A percentile compares a stretch with the other conserved stretches of the same genome.
phyloP scores from a whole-genome alignment of 306 rosid genomes.

The Hippophae tibetana region DNA sequence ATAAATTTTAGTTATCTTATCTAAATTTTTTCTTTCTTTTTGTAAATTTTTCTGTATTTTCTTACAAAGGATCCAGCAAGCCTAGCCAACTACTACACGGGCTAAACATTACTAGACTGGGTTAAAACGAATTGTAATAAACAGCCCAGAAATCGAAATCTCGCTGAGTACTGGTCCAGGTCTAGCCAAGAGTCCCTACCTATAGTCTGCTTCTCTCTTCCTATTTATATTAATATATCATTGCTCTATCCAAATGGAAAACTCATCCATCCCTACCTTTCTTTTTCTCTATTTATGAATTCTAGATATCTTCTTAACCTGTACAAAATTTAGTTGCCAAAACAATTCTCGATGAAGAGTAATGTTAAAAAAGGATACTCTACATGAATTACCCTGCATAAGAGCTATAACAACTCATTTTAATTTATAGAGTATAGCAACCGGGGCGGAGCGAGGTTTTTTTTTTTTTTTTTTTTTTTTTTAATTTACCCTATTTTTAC shows the following conservation, averaged over 20 bases:
- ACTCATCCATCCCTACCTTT: conserved; percentile 15
- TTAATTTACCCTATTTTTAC: too few relatives aligned
- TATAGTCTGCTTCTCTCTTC: conserved; percentile 17
- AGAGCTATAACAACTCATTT: too few relatives aligned
- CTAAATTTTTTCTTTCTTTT: too few relatives aligned
- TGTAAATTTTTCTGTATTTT: not conserved
- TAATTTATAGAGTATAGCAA: too few relatives aligned
- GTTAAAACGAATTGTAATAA: conserved; percentile 6
- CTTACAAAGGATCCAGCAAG: not conserved
- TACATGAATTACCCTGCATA: not conserved
- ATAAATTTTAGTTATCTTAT: too few relatives aligned
- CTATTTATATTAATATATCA: not conserved
- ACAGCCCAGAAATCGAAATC: conserved; percentile 38
- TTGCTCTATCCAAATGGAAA: conserved; percentile 16
- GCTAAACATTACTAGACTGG: not conserved
- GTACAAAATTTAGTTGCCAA: not conserved
- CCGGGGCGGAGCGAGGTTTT: too few relatives aligned
- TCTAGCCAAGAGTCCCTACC: conserved; percentile 6
- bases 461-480: too few relatives aligned
- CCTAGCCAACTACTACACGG: conserved; percentile 2
- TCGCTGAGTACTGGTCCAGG: conserved; percentile 20
- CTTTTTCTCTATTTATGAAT: conserved; percentile 5
- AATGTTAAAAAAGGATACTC: not conserved
- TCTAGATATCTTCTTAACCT: conserved; percentile 5
- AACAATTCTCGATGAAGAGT: not conserved